phyloP scores from a whole-genome alignment of 2,329 filamentous ascomycete species.

The Aspergillus eucalypticola region DNA sequence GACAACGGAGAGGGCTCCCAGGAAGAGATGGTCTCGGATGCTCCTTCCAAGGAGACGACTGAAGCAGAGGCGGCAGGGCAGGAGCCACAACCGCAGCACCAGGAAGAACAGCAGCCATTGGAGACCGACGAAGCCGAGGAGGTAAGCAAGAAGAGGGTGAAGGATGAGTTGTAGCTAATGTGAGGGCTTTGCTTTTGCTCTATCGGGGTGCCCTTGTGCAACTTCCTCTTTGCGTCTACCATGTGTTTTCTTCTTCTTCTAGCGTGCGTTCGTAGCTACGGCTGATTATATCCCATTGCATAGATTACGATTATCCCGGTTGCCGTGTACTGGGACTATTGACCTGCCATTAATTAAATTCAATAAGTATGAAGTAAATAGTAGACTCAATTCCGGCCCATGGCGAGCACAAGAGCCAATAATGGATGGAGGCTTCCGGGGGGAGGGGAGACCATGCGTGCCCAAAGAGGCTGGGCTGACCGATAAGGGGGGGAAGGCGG shows the following conservation, averaged over 20 bases:
- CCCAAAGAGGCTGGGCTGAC: constrained; percentile 3
- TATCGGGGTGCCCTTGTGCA: not conserved
- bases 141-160: constrained; percentile 44
- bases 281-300: not conserved
- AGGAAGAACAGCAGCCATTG: constrained; percentile 7
- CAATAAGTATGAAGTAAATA: not conserved
- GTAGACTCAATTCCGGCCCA: not conserved
- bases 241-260: not conserved
- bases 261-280: constrained; percentile 3
- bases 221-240: not conserved
- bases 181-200: constrained; percentile 4
- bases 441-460: not conserved
- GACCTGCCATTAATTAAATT: not conserved
- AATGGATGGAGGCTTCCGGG: not conserved
- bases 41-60: not conserved
- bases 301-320: not conserved
- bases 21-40: not conserved
- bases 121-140: constrained; percentile 18
- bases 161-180: constrained; percentile 37
- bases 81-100: constrained; percentile 9
- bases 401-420: not conserved
- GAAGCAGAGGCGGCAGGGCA: not conserved
- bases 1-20: constrained; percentile 2
- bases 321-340: not conserved
- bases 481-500: not conserved